phyloP scores from a whole-genome alignment of 2,329 filamentous ascomycete species.

The Venturiaceae sp. region DNA sequence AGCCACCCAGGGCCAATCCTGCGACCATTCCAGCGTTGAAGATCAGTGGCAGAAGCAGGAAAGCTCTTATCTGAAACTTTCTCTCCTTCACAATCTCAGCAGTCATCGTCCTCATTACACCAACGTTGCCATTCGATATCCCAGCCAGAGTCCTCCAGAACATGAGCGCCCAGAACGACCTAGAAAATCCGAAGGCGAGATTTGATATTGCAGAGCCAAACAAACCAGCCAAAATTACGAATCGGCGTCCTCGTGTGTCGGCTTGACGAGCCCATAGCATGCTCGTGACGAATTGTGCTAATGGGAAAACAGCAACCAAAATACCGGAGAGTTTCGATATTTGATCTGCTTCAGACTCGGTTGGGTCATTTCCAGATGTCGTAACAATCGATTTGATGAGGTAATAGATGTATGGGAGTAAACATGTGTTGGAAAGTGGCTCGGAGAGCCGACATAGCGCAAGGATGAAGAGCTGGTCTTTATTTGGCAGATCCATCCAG shows the following conservation, averaged over 20 bases:
- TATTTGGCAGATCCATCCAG: slow-evolving; percentile 57
- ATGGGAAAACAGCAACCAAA: slow-evolving; percentile 58
- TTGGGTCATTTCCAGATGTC: slow-evolving; percentile 29
- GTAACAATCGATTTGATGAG: slow-evolving; percentile 58
- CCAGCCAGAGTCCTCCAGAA: slow-evolving; percentile 50
- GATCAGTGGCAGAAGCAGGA: slow-evolving; percentile 43
- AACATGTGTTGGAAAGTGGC: slow-evolving; percentile 59
- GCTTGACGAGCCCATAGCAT: slow-evolving; percentile 59
- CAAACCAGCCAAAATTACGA: slow-evolving; percentile 57
- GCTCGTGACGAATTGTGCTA: slow-evolving; percentile 61
- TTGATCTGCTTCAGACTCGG: slow-evolving; percentile 37
- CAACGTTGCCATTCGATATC: slow-evolving; percentile 49
- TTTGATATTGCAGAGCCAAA: slow-evolving; percentile 49
- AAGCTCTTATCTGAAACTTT: slow-evolving; percentile 40
- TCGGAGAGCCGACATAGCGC: slow-evolving; percentile 61
- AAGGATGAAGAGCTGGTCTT: slow-evolving; percentile 57
- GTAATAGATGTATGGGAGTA: slow-evolving; percentile 65
- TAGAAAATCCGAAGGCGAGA: slow-evolving; percentile 49
- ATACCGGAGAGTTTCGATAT: slow-evolving; percentile 58
- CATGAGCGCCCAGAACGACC: slow-evolving; percentile 45
- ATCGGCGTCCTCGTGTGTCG: slow-evolving; percentile 56
- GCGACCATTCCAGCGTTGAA: slow-evolving; percentile 31
- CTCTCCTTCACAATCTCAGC: slow-evolving; percentile 50
- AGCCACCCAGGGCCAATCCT: slow-evolving; percentile 25
- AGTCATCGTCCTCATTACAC: slow-evolving; percentile 53